Evolutionary conservation across 192 early-diverging fungal species (phyloP), one percentile per base, ranked within the genome.

Genomic region (Podila horticola): DNA sequence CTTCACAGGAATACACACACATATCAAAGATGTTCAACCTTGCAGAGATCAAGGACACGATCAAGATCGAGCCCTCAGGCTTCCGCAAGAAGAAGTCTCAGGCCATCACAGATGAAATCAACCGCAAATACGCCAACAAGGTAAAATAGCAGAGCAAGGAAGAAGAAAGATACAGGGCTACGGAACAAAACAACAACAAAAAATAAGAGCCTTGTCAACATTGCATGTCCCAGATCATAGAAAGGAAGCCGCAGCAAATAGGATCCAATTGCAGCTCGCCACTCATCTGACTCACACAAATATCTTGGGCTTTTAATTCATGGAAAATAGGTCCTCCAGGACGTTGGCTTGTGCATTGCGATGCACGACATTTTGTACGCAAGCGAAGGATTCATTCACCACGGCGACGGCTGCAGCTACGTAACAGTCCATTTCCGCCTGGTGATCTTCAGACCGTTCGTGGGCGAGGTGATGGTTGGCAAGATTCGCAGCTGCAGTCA

Each of bases 111-210:
- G 93, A 97, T 67, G 94, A 94, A 74, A 87, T 98, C 64, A 97
- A 98, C 86, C 73, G 86, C 62, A 98, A 97, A 79, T 98, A 95
- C 72, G 88, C 97, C 72, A 98, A 98, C 88, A 97, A 93, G 85
- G 94, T 95, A 82, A 12, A 15, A 45, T 15, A 12, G 12, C 41
- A 8, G 15, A 45, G 41, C 41, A 17, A 45, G 34, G 34, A 41
- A 12, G 41, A 45, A 45, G 11, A 13, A 45, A 15, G 41, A 45
- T 12, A 15, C 15, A 45, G 15, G 12, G 41, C 0, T 17, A 17
- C 8, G 15, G 41, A 13, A 13, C 41, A 11, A 15, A 41, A 41
- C 33, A 34, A 7, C 34, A 0, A 36, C 34, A 36, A 36, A 36
- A 36, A 45, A 1, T 12, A 17, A 45, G 41, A 17, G 15, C 13